A percentile compares a stretch with the other conserved stretches of the same genome.
Evolutionary conservation across 1,284 basidiomycete species (phyloP).

Genomic region (Ustilago curta): DNA sequence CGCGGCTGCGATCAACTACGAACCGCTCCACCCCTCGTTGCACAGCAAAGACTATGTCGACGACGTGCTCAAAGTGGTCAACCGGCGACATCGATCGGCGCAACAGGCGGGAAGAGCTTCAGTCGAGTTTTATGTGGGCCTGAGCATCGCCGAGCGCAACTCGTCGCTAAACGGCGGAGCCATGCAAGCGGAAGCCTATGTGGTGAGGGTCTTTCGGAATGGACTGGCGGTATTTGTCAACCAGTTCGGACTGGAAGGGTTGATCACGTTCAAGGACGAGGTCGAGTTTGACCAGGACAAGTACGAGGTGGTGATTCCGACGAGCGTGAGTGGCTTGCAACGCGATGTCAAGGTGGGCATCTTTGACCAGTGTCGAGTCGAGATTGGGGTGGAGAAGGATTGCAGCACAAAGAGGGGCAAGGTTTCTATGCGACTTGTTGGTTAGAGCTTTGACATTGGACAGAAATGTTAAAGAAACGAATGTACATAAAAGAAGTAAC

Average conservation of each 20-base stretch:
- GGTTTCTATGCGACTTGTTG: conserved; percentile 85
- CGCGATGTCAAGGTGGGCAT: conserved; percentile 71
- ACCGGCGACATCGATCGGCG: conserved; percentile 91
- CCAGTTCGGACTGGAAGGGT: conserved; percentile 90
- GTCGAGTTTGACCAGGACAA: conserved; percentile 90
- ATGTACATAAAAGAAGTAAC: conserved; percentile 1
- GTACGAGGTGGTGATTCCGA: conserved; percentile 83
- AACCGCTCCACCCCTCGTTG: conserved; percentile 84
- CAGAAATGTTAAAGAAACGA: too few species aligned
- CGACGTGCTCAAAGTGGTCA: conserved; percentile 85
- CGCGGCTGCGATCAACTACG: conserved; percentile 86
- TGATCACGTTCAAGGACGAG: conserved; percentile 91
- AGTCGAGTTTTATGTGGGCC: conserved; percentile 95
- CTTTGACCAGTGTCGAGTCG: conserved; percentile 91
- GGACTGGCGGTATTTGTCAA: conserved; percentile 95
- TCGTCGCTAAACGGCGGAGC: conserved; percentile 59
- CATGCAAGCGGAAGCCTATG: conserved; percentile 76
- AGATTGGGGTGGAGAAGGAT: conserved; percentile 92
- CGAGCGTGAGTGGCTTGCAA: conserved; percentile 48
- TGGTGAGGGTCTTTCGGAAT: conserved; percentile 93
- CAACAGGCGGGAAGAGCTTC: conserved; percentile 96
- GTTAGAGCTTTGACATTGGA: background rate
- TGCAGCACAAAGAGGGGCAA: conserved; percentile 91
- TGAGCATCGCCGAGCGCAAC: conserved; percentile 77
- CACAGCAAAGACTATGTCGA: conserved; percentile 92